Evolutionary conservation across 495 filamentous ascomycete genomes (phyloP), one percentile per base, ranked within the genome.

Genomic region (Xylaria palmicola): DNA sequence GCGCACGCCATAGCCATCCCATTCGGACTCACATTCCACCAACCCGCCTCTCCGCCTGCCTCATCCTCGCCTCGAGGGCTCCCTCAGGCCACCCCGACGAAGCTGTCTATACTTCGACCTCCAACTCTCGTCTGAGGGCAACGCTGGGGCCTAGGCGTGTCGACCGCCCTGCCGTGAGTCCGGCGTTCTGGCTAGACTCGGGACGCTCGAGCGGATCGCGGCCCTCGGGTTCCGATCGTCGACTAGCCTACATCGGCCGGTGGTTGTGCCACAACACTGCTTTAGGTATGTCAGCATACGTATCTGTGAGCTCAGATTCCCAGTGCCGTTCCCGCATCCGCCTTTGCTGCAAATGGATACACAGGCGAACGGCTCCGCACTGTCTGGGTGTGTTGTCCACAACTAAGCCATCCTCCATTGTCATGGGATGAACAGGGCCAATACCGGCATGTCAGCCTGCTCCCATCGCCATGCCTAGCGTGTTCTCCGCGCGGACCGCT

Each of bases 211-310:
- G 45, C 64, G 64, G 64, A 45, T 62, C 56, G 61, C 47, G 62
- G 61, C 57, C 56, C 34, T 57, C 19, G 47, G 59, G 49, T 59
- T 64, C 69, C 64, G 60, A 49, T 67, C 62, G 64, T 67, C 62
- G 54, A 19, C 62, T 40, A 24, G 39, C 20, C 57, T 54, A 45
- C 48, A 72, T 67, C 66, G 69, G 69, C 47, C 37, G 36, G 34
- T 49, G 41, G 36, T 22, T 3, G 66, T 65, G 60, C 53, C 55
- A 64, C 64, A 52, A 44, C 56, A 49, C 57, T 58, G 59, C 60
- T 61, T 62, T 44, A 66, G 62, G 64, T 71, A 66, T 68, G 66
- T 67, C 52, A 67, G 62, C 59, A 36, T 56, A 54, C 29, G 17
- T 15, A 22, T 39, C 27, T 19, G 27, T 19, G 22, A 49, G 6